Evolutionary conservation across 768 basidiomycete genomes (phyloP), one percentile per base, ranked within the genome.

Genomic region (Mycena rebaudengoi): DNA sequence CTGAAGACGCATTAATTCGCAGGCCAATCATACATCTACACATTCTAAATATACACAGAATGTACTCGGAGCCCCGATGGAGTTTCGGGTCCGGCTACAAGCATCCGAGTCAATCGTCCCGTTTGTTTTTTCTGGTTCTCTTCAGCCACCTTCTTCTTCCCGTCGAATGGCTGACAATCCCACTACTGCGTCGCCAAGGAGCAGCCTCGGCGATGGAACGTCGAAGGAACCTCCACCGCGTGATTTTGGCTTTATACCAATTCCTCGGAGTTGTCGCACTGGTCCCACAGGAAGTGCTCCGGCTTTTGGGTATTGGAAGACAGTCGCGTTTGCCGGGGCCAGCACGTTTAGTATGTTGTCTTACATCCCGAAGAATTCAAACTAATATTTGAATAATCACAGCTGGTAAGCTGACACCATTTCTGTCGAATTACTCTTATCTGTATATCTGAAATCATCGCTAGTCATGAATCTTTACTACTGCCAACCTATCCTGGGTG

Each of bases 381-480:
- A 16, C 25, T n/a, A 12, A n/a, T 2, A 5, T 43, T 11, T 40
- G 18, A 29, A 18, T 18, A 33, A 18, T 11, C 11, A 4, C 51
- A 61, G 60, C 60, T 23, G 60, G 60, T 61, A 52, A 14, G 37
- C 14, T 39, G 37, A n/a, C 14, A 39, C 25, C 30, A 20, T 18
- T 8, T 12, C 32, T 28, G 14, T 44, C 35, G 1, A 26, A 13
- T 21, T 3, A 1, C 21, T n/a, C 30, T 44, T 21, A 4, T 50
- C 37, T 26, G 8, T 35, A 11, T n/a, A 3, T 29, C 56, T 46
- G 26, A 58, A 28, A 25, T 13, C 16, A 35, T 13, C 7, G 21
- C 20, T 69, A 37, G 80, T 81, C 11, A 77, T 78, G 44, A 88
- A 88, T 66, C 64, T 88, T 32, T 88, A 88, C 68, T 89, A 88